Conservation (phyloP, 306 rosid genomes). For the Citrullus mucosospermus region DNA sequence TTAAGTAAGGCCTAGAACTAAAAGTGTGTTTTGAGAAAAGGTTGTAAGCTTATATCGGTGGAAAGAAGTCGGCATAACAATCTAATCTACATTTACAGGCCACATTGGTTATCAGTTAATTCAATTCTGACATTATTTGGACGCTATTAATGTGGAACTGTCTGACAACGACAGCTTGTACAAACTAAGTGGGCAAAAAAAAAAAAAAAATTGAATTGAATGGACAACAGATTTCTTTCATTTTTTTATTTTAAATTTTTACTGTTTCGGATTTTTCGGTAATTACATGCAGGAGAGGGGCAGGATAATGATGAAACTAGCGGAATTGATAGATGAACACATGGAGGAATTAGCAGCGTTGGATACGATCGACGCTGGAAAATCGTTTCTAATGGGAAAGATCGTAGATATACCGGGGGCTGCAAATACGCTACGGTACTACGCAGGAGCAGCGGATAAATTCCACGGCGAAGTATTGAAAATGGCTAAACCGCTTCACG, state of each 20-base stretch:
- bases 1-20: too few species aligned
- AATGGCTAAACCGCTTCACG: slow-evolving; percentile 33
- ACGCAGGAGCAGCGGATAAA: slow-evolving; percentile 90
- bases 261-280: neutral
- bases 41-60: too few species aligned
- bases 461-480: slow-evolving; percentile 68
- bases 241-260: too few species aligned
- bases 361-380: slow-evolving; percentile 64
- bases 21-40: too few species aligned
- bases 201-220: too few species aligned
- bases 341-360: slow-evolving; percentile 53
- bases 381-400: slow-evolving; percentile 28
- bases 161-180: neutral
- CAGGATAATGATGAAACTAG: slow-evolving; percentile 46
- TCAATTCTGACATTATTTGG: neutral
- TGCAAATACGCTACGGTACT: slow-evolving; percentile 40
- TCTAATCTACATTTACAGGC: too few species aligned
- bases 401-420: slow-evolving; percentile 33
- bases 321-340: slow-evolving; percentile 48
- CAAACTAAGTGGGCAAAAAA: too few species aligned
- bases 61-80: neutral
- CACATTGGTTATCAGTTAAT: too few species aligned
- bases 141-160: neutral
- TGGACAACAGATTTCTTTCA: too few species aligned
- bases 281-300: slow-evolving; percentile 46